Evolutionary conservation across 192 early-diverging fungal genomes (phyloP), one percentile per base, ranked within the genome.

Genomic region (Gonapodya sp.): DNA sequence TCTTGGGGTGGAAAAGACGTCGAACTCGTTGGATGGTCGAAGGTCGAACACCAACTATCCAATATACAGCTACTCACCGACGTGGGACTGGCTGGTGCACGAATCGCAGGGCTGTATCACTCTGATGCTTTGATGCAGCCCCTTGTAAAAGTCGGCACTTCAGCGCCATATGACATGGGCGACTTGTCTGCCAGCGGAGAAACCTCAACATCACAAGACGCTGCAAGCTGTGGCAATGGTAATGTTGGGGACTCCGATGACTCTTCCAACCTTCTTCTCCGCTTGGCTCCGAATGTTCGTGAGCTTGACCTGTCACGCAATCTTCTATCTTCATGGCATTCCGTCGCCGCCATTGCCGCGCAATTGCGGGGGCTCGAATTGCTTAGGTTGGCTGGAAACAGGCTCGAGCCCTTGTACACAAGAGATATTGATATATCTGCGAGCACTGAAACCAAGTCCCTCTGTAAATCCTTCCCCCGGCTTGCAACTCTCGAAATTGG

Each of bases 251-350:
- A 81, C 78, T 36, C 18, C 33, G 81, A 36, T 75, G 0, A 64
- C 81, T 36, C 34, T 31, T 31, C 35, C 82, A 78, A 31, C 73
- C 18, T n/a, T 16, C 0, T 2, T 30, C 64, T 73, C 73, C 78
- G 31, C 34, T 24, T 33, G 78, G n/a, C 35, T 35, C 46, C 74
- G 89, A 87, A 81, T 24, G 89, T 91, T n/a, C 79, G 84, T 1
- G 88, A 89, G 73, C 36, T 90, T 36, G 88, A 91, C 84, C 80
- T 91, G 2, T 89, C 90, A 18, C 81, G 84, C n/a, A 90, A 90
- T 33, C 36, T 91, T 31, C 75, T 91, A 16, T 73, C 82, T 1
- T 81, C 86, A 34, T 91, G 87, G 87, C 36, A 87, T 30, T 85
- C 84, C 0, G 80, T 91, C 73, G 86, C 86, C 8, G 36, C 83